A percentile compares a stretch with the other conserved stretches of the same genome.
Evolutionary conservation across 2,329 filamentous ascomycete genomes (phyloP).

Genomic region (Cladosporium oxysporum): DNA sequence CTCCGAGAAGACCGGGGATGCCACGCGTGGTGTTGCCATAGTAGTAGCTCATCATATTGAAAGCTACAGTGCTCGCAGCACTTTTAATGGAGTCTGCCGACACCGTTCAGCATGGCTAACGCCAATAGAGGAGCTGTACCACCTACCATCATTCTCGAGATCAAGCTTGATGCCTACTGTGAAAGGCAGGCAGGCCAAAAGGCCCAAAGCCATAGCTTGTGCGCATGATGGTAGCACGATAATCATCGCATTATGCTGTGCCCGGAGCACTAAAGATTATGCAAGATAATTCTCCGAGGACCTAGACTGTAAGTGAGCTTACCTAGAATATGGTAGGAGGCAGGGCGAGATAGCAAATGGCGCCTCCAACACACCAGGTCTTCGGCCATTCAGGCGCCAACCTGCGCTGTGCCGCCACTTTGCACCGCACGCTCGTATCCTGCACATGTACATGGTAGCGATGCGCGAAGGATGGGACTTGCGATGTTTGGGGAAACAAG

Average conservation of each 20-base stretch:
- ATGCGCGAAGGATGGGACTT: neutral
- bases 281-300: neutral
- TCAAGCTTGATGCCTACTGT: neutral
- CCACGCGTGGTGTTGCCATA: conserved; percentile 47
- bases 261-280: neutral
- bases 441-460: neutral
- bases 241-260: neutral
- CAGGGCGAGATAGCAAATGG: neutral
- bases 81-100: conserved; percentile 43
- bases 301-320: neutral
- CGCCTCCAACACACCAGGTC: neutral
- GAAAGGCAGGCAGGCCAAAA: neutral
- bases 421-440: neutral
- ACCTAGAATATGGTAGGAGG: neutral
- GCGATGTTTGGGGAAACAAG: neutral
- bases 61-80: conserved; percentile 45
- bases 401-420: neutral
- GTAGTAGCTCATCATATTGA: conserved; percentile 56
- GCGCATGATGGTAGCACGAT: neutral
- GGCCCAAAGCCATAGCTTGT: neutral
- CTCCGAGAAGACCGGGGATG: conserved; percentile 54
- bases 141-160: neutral
- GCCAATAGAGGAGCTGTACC: neutral
- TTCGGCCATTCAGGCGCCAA: neutral
- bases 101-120: neutral